These are phyloP conservation scores for Russula sp. DNA, from an alignment of 768 basidiomycete genomes.

Conservation along the genomic window DNA sequence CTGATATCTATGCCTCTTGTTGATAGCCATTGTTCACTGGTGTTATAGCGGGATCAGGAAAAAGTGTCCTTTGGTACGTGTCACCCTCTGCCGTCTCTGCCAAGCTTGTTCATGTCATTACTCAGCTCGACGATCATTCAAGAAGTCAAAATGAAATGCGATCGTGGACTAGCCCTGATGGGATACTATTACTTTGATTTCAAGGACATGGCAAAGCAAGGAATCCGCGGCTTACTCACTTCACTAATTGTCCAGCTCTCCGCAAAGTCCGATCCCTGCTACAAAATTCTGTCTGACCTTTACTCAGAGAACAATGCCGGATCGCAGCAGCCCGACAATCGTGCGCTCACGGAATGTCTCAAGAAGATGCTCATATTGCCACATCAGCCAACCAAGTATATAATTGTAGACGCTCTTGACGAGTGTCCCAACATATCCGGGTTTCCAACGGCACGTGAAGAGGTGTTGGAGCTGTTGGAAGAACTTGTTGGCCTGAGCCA, in stretches of 20 bases:
- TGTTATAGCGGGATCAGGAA: neutral
- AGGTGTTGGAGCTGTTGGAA: neutral
- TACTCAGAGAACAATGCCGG: neutral
- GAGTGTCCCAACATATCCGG: slow-evolving; percentile 1
- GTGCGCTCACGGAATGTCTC: neutral
- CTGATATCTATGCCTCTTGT: no score
- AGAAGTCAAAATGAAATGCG: neutral
- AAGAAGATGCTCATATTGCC: neutral
- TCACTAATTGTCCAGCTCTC: neutral
- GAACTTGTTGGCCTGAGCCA: neutral
- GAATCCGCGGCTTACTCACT: neutral
- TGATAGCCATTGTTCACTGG: fast-evolving
- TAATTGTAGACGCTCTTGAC: slow-evolving; percentile 4
- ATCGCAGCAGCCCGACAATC: neutral
- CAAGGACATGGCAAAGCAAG: neutral
- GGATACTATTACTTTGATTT: no score
- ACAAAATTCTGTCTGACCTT: neutral
- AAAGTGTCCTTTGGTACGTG: neutral
- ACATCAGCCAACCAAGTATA: neutral
- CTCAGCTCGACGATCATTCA: slow-evolving; percentile 1
- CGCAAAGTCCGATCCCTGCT: neutral
- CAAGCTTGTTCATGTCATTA: neutral
- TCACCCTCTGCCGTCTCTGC: no score
- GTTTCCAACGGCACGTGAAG: neutral
- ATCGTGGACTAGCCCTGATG: no score